Evolutionary conservation across 83 land plant genomes (phyloP), one percentile per base, ranked within the genome.

Genomic region (Picea abies): DNA sequence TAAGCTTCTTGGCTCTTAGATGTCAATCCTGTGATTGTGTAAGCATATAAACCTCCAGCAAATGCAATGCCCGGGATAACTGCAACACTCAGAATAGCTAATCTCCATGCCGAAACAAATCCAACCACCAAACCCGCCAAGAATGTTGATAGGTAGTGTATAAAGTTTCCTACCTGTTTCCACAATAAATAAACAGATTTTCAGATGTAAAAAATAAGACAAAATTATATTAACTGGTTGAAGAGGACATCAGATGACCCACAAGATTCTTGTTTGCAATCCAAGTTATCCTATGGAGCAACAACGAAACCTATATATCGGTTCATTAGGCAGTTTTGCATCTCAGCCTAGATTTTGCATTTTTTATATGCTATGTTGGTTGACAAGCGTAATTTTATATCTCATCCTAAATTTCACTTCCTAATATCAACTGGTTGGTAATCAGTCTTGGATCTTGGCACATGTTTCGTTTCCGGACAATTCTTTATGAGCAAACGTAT

Each of bases 1-100:
- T 95, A 93, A 0, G 97, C 92, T 77, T 95, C 93, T 3, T 92
- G 89, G 84, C 97, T 93, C 91, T 95, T 93, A 56, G 96, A 89
- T 5, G 96, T 93, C 76, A 93, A 90, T 14, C 91, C 90, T 12
- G 96, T 93, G 72, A 95, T 86, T 1, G 94, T 93, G 41, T 93
- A 91, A 6, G 93, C 94, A 78, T 93, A 93, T 60, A 93, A 76
- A 8, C 92, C 97, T 0, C 97, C 97, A 4, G 93, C 97, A 79
- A 95, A 93, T 10, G 95, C 97, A 49, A 95, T 95, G 3, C 92
- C 92, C 0, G 96, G 95, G 20, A 93, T 91, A 39, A 91, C 94
- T 1, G 97, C 95, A 10, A 95, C 85, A 78, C 94, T 95, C 15
- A 95, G 90, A 64, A 91, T 71, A 19, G 93, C 96, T 17, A 95